A percentile compares a stretch with the other conserved stretches of the same genome.
Conservation (phyloP, 176 grass and related monocot genomes). For the Chrysopogon serrulatus region DNA sequence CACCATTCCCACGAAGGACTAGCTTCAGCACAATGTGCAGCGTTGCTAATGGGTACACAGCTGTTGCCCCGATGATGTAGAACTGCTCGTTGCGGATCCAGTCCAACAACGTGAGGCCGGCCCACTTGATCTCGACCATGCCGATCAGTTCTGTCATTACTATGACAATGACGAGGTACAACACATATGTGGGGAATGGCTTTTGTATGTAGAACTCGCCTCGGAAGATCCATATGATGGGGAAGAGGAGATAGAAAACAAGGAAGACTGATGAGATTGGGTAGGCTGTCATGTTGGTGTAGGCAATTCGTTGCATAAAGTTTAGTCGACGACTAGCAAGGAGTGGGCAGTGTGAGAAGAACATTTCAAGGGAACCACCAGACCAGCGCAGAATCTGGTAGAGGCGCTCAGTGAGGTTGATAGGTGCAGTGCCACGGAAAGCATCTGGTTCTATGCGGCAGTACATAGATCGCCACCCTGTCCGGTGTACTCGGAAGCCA, state of each 20-base stretch:
- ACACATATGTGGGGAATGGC: slow-evolving; percentile 43
- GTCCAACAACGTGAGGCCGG: slow-evolving; percentile 37
- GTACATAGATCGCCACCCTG: slow-evolving; percentile 50
- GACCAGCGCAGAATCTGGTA: slow-evolving; percentile 54
- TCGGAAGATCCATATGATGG: slow-evolving; percentile 46
- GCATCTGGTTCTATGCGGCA: slow-evolving; percentile 53
- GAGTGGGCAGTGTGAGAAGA: slow-evolving; percentile 43
- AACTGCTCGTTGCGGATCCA: slow-evolving; percentile 59
- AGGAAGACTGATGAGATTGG: slow-evolving; percentile 40
- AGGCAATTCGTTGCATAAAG: slow-evolving; percentile 42
- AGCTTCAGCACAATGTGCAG: slow-evolving; percentile 45
- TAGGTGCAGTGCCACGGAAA: slow-evolving; percentile 40
- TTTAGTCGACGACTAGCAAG: slow-evolving; percentile 28
- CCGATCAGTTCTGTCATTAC: slow-evolving; percentile 32
- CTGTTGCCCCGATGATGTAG: slow-evolving; percentile 53
- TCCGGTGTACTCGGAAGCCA: slow-evolving; percentile 36
- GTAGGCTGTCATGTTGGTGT: slow-evolving; percentile 54
- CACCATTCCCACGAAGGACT: slow-evolving; percentile 34
- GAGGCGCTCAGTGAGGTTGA: slow-evolving; percentile 54
- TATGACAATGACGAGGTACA: slow-evolving; percentile 42
- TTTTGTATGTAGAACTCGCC: slow-evolving; percentile 53
- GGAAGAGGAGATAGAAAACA: slow-evolving; percentile 48
- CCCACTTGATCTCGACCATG: slow-evolving; percentile 46
- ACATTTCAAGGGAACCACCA: slow-evolving; percentile 50
- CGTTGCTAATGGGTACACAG: slow-evolving; percentile 41